Percentiles rank a stretch among this genome's conserved stretches.
Conservation (phyloP, 2,329 filamentous ascomycete genomes). For the Nemania diffusa region DNA sequence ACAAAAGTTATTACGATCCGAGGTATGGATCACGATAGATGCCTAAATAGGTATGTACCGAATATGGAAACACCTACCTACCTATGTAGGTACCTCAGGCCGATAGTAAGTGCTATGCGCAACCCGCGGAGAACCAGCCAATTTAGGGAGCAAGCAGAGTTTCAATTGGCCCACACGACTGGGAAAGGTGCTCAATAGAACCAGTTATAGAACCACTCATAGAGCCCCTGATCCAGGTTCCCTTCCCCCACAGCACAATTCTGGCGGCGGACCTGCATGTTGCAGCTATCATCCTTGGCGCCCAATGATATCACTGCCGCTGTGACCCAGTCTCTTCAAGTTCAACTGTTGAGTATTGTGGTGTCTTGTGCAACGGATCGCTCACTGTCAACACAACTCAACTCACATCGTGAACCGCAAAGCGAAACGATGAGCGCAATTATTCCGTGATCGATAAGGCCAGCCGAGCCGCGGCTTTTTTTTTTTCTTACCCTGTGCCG, state of each 20-base stretch:
- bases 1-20: background rate
- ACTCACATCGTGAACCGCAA: constrained; percentile 17
- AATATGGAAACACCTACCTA: too few relatives aligned
- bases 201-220: background rate
- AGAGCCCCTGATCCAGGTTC: constrained; percentile 3
- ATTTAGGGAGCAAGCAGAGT: background rate
- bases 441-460: background rate
- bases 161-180: constrained; percentile 13
- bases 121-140: constrained; percentile 18
- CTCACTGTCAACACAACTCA: constrained; percentile 5
- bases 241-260: constrained; percentile 8
- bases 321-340: constrained; percentile 10
- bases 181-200: background rate
- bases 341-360: constrained; percentile 46
- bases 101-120: background rate
- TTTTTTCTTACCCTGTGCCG: background rate
- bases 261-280: constrained; percentile 34
- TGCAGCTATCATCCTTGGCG: constrained; percentile 11
- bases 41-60: too few relatives aligned
- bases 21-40: background rate
- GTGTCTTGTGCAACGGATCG: constrained; percentile 34
- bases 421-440: constrained; percentile 5
- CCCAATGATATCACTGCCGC: constrained; percentile 40
- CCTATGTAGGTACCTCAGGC: too few relatives aligned
- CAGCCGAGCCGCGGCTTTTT: constrained; percentile 27